Percentiles rank a stretch among this genome's conserved stretches.
Evolutionary conservation across 1,284 basidiomycete species (phyloP).

Genomic region (Bjerkandera adusta): DNA sequence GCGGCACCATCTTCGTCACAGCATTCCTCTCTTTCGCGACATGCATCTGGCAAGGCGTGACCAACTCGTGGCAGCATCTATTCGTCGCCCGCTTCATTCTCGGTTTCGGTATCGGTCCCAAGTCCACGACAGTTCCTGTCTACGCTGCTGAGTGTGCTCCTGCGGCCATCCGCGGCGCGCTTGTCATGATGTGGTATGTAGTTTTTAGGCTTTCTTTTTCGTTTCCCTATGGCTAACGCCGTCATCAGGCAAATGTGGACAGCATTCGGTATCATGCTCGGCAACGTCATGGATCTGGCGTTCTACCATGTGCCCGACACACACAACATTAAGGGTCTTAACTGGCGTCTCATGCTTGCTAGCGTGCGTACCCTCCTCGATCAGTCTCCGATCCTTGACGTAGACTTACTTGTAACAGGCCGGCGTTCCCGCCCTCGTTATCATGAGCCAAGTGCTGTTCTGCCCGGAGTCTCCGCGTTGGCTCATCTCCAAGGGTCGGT

Average conservation of each 20-base stretch:
- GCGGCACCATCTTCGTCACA: conserved; percentile 75
- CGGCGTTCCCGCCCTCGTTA: conserved; percentile 58
- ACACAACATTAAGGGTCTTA: conserved; percentile 48
- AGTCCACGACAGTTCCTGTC: conserved; percentile 61
- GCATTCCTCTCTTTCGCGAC: conserved; percentile 60
- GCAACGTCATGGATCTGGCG: conserved; percentile 50
- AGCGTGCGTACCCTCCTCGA: conserved; percentile 34
- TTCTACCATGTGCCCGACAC: conserved; percentile 54
- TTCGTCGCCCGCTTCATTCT: conserved; percentile 69
- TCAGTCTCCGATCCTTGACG: not conserved
- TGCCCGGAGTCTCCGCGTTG: conserved; percentile 70
- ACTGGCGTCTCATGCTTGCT: conserved; percentile 68
- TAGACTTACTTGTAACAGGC: conserved; percentile 35
- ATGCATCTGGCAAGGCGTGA: conserved; percentile 68
- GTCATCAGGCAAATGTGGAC: conserved; percentile 59
- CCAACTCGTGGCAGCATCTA: conserved; percentile 71
- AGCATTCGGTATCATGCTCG: conserved; percentile 73
- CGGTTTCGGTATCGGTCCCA: conserved; percentile 73
- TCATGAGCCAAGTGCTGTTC: conserved; percentile 54
- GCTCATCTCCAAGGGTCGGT: conserved; percentile 69
- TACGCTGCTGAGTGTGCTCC: conserved; percentile 72
- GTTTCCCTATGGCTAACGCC: not conserved
- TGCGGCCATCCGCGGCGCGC: conserved; percentile 68
- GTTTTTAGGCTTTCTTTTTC: not conserved
- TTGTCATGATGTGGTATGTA: conserved; percentile 71